Conservation (phyloP, 192 early-diverging fungal species). For the Helicostylum pulchrum region DNA sequence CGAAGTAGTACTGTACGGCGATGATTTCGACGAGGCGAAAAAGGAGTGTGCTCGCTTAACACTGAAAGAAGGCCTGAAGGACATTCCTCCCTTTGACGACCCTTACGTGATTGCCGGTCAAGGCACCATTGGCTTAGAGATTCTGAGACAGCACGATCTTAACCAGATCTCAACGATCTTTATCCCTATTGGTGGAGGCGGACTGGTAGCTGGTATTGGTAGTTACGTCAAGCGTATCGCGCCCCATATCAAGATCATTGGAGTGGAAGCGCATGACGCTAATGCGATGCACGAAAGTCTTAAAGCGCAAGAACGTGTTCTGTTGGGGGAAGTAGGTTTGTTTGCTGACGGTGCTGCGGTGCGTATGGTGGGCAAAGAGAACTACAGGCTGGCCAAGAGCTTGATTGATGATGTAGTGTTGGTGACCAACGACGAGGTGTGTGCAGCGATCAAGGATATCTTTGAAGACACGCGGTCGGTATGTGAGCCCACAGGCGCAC, state of each 20-base stretch:
- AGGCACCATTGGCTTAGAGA: constrained; percentile 92
- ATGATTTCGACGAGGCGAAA: constrained; percentile 96
- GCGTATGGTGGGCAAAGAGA: constrained; percentile 83
- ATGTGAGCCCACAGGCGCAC: constrained; percentile 93
- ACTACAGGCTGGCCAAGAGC: constrained; percentile 73
- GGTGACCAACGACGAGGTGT: constrained; percentile 95
- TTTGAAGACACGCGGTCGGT: constrained; percentile 93
- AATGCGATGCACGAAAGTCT: constrained; percentile 85
- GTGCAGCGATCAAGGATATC: constrained; percentile 86
- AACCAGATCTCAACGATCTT: constrained; percentile 86
- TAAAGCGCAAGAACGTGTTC: constrained; percentile 56
- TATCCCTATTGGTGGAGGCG: constrained; percentile 91
- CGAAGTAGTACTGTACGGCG: constrained; percentile 82
- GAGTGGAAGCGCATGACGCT: constrained; percentile 89
- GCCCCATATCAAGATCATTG: constrained; percentile 87
- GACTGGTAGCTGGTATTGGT: constrained; percentile 88
- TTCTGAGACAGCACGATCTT: constrained; percentile 61
- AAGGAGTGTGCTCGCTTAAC: constrained; percentile 73
- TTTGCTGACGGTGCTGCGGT: constrained; percentile 99
- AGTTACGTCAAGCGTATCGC: constrained; percentile 90
- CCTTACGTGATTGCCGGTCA: constrained; percentile 99
- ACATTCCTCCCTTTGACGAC: constrained; percentile 98
- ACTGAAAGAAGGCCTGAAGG: constrained; percentile 67
- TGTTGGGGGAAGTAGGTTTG: constrained; percentile 80
- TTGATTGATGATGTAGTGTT: constrained; percentile 90